Base-by-base conservation (phyloP, 1,284 basidiomycete genomes). In the Puccinia coronata region DNA sequence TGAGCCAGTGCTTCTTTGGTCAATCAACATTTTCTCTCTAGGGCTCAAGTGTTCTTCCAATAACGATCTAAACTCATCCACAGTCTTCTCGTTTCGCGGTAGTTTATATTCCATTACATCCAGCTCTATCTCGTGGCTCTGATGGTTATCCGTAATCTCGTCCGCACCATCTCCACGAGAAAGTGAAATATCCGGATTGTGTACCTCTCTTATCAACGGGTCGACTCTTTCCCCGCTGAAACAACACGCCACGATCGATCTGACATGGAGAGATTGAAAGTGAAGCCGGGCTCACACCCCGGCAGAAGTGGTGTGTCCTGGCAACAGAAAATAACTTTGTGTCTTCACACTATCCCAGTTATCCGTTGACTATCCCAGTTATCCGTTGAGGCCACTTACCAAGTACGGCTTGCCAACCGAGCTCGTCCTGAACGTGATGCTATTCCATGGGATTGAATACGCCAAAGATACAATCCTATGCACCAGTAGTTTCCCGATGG, bases 251-350 rank as follows among this genome's bases (percentile, higher is more conserved):
- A 80, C 57, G 23, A 80, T 47, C 14, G 59, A 47, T 25, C 36
- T 39, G 70, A 72, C 78, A 49, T 80, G 78, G 16, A 70, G 63
- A n/a, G n/a, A n/a, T n/a, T n/a, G 55, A 80, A 61, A 43, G 72
- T 80, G 57, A 71, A 80, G 20, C 47, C 16, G 57, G 73, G 63
- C 20, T 43, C 20, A 47, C 25, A 25, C 12, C 51, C 63, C 14
- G 63, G n/a, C 6, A 70, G 78, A 34, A 80, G 57, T 51, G 36
- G 34, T 20, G 39, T 80, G 41, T 43, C 51, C 78, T 80, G 36
- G 23, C 11, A 63, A 67, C 61, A 23, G 36, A 23, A 77, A 34
- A 34, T 34, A n/a, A 49, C 31, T 41, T 63, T 34, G 23, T 55
- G 18, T 31, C n/a, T 31, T 51, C 3, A 53, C 57, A 39, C 12